Base-by-base conservation (phyloP, 257 asterid genomes). In the Capsicum baccatum region DNA sequence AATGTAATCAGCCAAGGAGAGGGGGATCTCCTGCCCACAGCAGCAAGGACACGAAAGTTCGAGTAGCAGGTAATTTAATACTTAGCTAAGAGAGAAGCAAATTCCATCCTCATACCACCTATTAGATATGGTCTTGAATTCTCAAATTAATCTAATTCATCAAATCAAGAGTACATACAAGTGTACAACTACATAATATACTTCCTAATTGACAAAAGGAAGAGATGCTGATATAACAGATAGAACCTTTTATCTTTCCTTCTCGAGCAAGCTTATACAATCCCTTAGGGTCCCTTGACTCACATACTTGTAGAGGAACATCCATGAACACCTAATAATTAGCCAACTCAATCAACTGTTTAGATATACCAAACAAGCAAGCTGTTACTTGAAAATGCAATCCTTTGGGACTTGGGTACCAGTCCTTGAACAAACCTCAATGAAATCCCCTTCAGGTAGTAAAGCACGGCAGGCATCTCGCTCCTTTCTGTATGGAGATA, bases 221-320 rank as follows among this genome's bases (percentile, higher is more conserved):
- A 54, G 55, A 57, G 63, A 73, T 13, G 35, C 63, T 39, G 26
- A 76, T 9, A 50, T 26, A 76, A 52, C 17, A 59, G 83, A 81
- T 79, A 85, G 55, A 84, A 97, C 99, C 99, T 92, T 94, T 95
- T 64, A 97, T 95, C 89, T 94, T 93, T 83, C 99, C 98, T 78
- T 97, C 97, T 83, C 99, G 93, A 62, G 99, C 97, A 66, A 97
- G 98, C 90, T 97, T 95, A 94, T 97, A 97, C 86, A 97, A 80
- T 83, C 99, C 99, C 92, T 97, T 97, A 50, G 99, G 93, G 91
- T 97, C 99, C 91, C 99, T 95, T 74, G 96, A 81, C 91, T 97
- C 99, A 55, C 99, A 97, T 82, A 97, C 90, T 85, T 91, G 85
- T 55, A 97, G 89, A 87, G 99, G 98, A 78, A 94, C 99, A 81